Percentiles rank a stretch among this genome's conserved stretches.
These are phyloP conservation scores for Athelia sp. DNA, from an alignment of 1,284 basidiomycete species.

Conservation along the genomic window DNA sequence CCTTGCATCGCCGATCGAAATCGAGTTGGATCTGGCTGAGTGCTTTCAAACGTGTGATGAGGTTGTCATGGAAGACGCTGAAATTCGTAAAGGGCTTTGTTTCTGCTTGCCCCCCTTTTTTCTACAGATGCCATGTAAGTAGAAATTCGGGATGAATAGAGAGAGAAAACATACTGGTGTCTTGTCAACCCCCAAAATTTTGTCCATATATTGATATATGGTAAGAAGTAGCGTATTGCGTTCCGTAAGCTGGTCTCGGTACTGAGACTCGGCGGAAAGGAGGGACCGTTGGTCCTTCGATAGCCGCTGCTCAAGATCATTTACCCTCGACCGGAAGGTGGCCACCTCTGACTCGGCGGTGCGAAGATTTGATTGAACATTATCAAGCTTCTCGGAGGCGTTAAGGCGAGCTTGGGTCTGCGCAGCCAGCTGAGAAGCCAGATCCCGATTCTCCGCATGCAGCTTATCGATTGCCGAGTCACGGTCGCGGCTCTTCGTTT, in stretches of 20 bases:
- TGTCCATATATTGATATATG: conserved; percentile 94
- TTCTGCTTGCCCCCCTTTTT: conserved; percentile 69
- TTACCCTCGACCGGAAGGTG: conserved; percentile 51
- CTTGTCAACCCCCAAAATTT: conserved; percentile 86
- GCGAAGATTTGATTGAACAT: conserved; percentile 53
- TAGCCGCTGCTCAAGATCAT: conserved; percentile 78
- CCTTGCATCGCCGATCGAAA: conserved; percentile 85
- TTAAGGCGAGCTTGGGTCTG: conserved; percentile 84
- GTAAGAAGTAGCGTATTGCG: conserved; percentile 87
- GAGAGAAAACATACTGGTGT: conserved; percentile 56
- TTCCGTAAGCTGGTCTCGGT: conserved; percentile 88
- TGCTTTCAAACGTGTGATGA: conserved; percentile 82
- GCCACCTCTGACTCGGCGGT: conserved; percentile 62
- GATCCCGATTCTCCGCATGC: conserved; percentile 74
- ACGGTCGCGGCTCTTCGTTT: conserved; percentile 59
- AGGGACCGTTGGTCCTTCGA: conserved; percentile 80
- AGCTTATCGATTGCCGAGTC: conserved; percentile 70
- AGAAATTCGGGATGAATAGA: conserved; percentile 4
- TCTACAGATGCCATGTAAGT: conserved; percentile 32
- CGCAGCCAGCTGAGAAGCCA: conserved; percentile 70
- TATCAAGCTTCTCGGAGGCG: conserved; percentile 83
- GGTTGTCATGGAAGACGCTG: conserved; percentile 88
- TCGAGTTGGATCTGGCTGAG: conserved; percentile 80
- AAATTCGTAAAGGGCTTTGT: conserved; percentile 94
- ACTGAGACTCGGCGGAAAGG: conserved; percentile 71